Percentiles rank a stretch among this genome's conserved stretches.
phyloP scores from a whole-genome alignment of 306 rosid species.

The Fagus crenata region DNA sequence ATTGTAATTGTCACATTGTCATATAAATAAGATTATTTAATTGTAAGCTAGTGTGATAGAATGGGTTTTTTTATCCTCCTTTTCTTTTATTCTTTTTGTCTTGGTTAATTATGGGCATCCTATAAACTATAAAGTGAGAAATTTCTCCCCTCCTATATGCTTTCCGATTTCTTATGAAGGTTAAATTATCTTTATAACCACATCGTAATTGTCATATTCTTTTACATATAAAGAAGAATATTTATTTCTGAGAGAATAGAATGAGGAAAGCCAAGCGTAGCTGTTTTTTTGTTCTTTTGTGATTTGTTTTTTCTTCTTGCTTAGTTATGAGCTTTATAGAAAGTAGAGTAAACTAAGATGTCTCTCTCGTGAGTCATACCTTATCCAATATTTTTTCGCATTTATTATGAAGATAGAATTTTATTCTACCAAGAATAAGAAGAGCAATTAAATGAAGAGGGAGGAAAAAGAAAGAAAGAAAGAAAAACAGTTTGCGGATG shows the following conservation, averaged over 20 bases:
- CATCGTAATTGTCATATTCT: no score
- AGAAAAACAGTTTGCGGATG: not conserved
- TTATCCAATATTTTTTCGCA: not conserved
- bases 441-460: not conserved
- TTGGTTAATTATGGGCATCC: no score
- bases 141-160: no score
- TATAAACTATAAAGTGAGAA: no score
- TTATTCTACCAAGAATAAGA: not conserved
- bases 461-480: not conserved
- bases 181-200: no score
- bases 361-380: not conserved
- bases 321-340: not conserved
- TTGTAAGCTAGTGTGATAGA: not conserved
- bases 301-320: not conserved
- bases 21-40: not conserved
- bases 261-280: no score
- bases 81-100: no score
- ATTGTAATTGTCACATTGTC: not conserved
- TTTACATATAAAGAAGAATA: no score
- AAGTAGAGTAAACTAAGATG: not conserved
- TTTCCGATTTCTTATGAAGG: no score
- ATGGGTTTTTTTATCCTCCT: not conserved
- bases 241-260: no score
- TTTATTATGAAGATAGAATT: not conserved
- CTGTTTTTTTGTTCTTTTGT: not conserved